A percentile compares a stretch with the other conserved stretches of the same genome.
These are phyloP conservation scores for Helianthus tuberosus DNA, from an alignment of 129 eudicot species.

Conservation along the genomic window DNA sequence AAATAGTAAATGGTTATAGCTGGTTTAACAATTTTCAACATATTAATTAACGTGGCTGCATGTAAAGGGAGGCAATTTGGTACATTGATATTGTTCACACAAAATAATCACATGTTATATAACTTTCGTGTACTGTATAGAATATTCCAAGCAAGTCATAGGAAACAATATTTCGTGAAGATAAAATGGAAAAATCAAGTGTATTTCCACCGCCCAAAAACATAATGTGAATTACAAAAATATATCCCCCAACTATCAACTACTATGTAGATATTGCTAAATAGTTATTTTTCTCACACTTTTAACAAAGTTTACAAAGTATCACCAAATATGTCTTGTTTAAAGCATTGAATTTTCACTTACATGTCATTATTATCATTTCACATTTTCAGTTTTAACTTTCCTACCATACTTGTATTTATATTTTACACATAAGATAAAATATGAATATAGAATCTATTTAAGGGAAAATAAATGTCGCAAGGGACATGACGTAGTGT, in stretches of 20 bases:
- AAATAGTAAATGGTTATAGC: too few relatives aligned
- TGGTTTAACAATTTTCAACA: too few relatives aligned
- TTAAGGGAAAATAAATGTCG: too few relatives aligned
- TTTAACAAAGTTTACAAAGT: background rate
- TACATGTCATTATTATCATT: background rate
- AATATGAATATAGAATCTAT: too few relatives aligned
- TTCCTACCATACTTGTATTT: background rate
- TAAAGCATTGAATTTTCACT: background rate
- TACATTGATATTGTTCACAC: too few relatives aligned
- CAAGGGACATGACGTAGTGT: too few relatives aligned
- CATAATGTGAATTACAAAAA: background rate
- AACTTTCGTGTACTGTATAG: background rate
- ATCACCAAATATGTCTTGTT: background rate
- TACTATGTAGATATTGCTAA: background rate
- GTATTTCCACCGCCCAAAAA: constrained; percentile 12
- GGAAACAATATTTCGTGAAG: background rate
- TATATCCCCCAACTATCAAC: constrained; percentile 1
- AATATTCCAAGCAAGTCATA: background rate
- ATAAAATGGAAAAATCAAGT: constrained; percentile 11
- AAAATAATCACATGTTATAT: too few relatives aligned
- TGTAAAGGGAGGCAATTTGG: too few relatives aligned
- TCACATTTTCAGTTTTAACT: background rate
- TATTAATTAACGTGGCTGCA: too few relatives aligned
- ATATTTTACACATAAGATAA: too few relatives aligned
- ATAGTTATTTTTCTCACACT: background rate